A percentile compares a stretch with the other conserved stretches of the same genome.
Conservation (phyloP, 371 early-diverging fungal species). For the Mucor plumbeus region DNA sequence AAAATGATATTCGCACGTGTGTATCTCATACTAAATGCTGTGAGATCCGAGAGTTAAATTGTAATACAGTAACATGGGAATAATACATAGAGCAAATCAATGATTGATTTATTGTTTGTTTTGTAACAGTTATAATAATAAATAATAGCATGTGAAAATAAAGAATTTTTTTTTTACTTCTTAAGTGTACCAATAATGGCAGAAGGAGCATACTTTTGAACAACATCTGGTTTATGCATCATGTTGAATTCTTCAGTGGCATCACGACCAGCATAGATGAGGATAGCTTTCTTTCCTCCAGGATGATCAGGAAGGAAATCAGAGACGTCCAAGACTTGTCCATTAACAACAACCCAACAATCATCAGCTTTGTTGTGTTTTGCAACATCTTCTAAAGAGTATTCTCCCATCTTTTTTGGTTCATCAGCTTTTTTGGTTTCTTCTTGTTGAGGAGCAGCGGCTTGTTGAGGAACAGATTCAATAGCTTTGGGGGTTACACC, state of each 20-base stretch:
- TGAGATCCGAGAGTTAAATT: background rate
- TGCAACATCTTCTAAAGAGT: constrained; percentile 75
- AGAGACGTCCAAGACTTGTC: constrained; percentile 85
- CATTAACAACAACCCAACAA: constrained; percentile 92
- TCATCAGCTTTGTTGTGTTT: constrained; percentile 90
- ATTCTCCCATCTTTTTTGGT: constrained; percentile 51
- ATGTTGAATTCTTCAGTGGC: constrained; percentile 92
- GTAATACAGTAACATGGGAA: background rate
- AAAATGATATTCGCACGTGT: background rate
- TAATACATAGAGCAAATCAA: background rate
- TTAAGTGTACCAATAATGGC: constrained; percentile 77
- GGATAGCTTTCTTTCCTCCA: constrained; percentile 83
- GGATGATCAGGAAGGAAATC: constrained; percentile 79
- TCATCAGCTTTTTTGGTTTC: constrained; percentile 39
- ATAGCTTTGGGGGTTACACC: constrained; percentile 1
- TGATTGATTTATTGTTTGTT: constrained; percentile 10
- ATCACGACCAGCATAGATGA: constrained; percentile 85
- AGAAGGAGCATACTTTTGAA: constrained; percentile 86
- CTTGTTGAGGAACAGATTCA: constrained; percentile 13
- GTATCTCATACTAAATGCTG: background rate
- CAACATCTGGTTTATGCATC: constrained; percentile 88
- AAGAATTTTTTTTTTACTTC: constrained; percentile 33
- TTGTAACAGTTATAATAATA: background rate
- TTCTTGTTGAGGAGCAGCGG: constrained; percentile 31
- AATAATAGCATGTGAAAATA: constrained; percentile 8